Base-by-base conservation (phyloP, 1,284 basidiomycete genomes). In the Rhodotorula sp. region DNA sequence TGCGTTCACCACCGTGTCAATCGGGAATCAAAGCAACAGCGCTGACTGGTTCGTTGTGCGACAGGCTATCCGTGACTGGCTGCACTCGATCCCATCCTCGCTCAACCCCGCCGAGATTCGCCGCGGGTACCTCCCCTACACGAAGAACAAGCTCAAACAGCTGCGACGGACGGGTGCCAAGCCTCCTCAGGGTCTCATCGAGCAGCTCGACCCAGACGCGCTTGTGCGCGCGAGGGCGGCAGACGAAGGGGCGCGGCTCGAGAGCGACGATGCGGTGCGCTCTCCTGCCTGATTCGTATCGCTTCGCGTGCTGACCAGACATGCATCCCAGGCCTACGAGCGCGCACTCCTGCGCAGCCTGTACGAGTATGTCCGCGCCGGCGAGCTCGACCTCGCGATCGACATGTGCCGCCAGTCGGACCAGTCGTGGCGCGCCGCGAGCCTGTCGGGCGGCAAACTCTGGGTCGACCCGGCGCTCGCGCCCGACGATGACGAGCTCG, bases 371-470 rank as follows among this genome's bases (percentile, higher is more conserved):
- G 84, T 93, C 13, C 87, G 93, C 48, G 88, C 90, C 7, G 96
- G 96, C 23, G 85, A 89, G 74, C 81, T 97, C 25, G 90, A 90
- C 44, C 88, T 91, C 25, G 95, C 94, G 0, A 85, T 95, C 14
- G 89, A 91, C 53, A 83, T 95, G 19, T 96, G 92, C 79, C 84
- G 89, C 74, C 89, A 88, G 77, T 90, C 91, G 0, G 89, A 93
- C 72, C 91, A 96, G 77, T 90, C 92, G 5, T 98, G 95, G 95
- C 86, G 93, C 45, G 92, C 92, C 1, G 92, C 92, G 0, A 91
- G 89, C 68, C 87, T 96, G 46, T 87, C 90, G 8, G 93, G 93
- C 3, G 89, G 91, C 0, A 80, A 87, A 49, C 79, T 91, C n/a
- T 91, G 91, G 78, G 84, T 85, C 58, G 93, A 91, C 89, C 84